Percentiles rank a stretch among this genome's conserved stretches.
Conservation (phyloP, 768 basidiomycete species). For the Rhizopogon vesiculosus region DNA sequence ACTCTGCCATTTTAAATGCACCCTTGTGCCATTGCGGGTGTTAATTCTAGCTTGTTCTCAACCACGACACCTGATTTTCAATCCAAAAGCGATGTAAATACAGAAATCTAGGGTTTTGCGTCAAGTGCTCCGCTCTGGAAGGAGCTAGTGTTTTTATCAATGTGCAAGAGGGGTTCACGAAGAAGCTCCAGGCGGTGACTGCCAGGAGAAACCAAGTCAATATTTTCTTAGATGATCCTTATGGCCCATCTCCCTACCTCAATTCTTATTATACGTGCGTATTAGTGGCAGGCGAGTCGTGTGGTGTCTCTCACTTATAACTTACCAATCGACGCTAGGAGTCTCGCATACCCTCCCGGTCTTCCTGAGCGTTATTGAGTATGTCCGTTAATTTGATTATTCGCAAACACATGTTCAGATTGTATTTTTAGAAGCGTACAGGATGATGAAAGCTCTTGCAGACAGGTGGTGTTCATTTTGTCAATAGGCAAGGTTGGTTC, state of each 20-base stretch:
- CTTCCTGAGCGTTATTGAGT: conserved; percentile 40
- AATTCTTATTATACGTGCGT: conserved; percentile 34
- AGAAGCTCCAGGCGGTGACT: conserved; percentile 30
- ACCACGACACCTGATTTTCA: not conserved
- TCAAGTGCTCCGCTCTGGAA: conserved; percentile 13
- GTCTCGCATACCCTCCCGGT: conserved; percentile 45
- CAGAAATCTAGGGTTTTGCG: not conserved
- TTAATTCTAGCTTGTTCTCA: conserved; percentile 10
- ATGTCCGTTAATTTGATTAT: conserved; percentile 4
- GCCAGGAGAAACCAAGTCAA: conserved; percentile 23
- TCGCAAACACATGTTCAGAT: too few species aligned
- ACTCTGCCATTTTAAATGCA: conserved; percentile 40
- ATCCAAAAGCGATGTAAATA: conserved; percentile 7
- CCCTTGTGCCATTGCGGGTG: conserved; percentile 49
- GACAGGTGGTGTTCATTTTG: conserved; percentile 50
- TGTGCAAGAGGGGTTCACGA: conserved; percentile 51
- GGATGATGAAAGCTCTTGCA: conserved; percentile 14
- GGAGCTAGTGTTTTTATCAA: conserved; percentile 49
- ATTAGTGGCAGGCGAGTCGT: conserved; percentile 35
- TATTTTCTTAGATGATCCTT: conserved; percentile 45
- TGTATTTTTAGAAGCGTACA: conserved; percentile 15
- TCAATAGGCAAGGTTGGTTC: conserved; percentile 42
- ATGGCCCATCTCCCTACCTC: conserved; percentile 34
- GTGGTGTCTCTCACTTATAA: not conserved
- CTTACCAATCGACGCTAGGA: conserved; percentile 22